phyloP scores from a whole-genome alignment of 805 yeast genomes.

The Metschnikowia orientalis region DNA sequence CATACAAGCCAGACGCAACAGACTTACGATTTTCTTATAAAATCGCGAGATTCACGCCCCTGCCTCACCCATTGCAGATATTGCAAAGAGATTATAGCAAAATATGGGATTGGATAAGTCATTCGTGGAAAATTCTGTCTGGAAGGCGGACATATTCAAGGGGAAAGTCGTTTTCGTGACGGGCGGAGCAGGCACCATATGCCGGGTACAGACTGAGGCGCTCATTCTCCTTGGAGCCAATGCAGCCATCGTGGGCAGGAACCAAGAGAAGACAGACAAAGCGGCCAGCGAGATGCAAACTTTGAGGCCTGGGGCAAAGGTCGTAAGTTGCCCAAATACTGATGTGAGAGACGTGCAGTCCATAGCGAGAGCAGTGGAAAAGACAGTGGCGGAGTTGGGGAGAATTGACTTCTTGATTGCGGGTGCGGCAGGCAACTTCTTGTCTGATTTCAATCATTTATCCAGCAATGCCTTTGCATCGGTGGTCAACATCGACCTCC shows the following conservation, averaged over 20 bases:
- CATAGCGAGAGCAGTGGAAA: conserved; percentile 22
- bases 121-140: conserved; percentile 18
- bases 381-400: conserved; percentile 30
- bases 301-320: conserved; percentile 24
- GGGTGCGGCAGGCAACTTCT: conserved; percentile 43
- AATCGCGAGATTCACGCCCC: neutral
- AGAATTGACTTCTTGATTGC: conserved; percentile 42
- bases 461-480: conserved; percentile 40
- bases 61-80: neutral
- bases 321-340: conserved; percentile 20
- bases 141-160: conserved; percentile 26
- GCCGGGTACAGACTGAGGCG: conserved; percentile 29
- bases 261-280: conserved; percentile 22
- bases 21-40: neutral
- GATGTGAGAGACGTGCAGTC: conserved; percentile 25
- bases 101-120: conserved; percentile 19
- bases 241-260: conserved; percentile 28
- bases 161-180: conserved; percentile 31
- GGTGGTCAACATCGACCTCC: conserved; percentile 36
- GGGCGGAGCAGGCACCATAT: conserved; percentile 29
- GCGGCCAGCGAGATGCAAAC: conserved; percentile 22
- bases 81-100: neutral
- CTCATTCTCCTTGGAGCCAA: conserved; percentile 26
- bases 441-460: conserved; percentile 40
- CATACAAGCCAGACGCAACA: conserved; percentile 3